Base-by-base conservation (phyloP, 495 filamentous ascomycete species). In the Evernia prunastri region DNA sequence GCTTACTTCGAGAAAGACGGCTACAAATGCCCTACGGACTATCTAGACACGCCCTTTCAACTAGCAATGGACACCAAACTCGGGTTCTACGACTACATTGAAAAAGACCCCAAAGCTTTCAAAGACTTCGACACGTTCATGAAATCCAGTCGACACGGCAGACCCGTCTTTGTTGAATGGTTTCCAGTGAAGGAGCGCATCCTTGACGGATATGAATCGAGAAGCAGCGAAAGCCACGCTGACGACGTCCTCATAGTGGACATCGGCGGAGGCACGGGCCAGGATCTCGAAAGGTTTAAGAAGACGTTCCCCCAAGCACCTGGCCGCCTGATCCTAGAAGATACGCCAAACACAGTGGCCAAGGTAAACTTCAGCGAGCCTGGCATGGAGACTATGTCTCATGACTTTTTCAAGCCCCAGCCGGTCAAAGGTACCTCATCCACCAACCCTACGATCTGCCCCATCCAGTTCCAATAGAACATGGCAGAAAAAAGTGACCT, bases 321-420 rank as follows among this genome's bases (percentile, higher is more conserved):
- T 0, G 78, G 77, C 18, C 66, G 68, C 13, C 63, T 80, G 9
- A 66, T 81, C n/a, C 47, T 80, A 11, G 73, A 79, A 63, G 77
- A 79, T 45, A 65, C 75, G 0, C 71, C 72, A 0, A 64, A 64
- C 1, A 70, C 71, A 20, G 71, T 78, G 29, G 73, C 60, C 57
- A 60, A 65, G 1, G 58, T n/a, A 0, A 7, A 7, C 1, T 5
- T 35, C 12, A 25, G 17, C 18, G n/a, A n/a, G n/a, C 4, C 17
- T 2, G 27, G 29, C 1, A 57, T 57, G 2, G 54, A 57, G 23
- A 10, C 25, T 20, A 57, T 57, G 54, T 20, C 35, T 20, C 12
- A 57, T 35, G 54, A 57, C 18, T 57, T 57, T 29, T n/a, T 57
- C 3, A 57, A 3, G 5, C 31, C 29, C 2, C 54, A 57, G 54